Percentiles rank a stretch among this genome's conserved stretches.
phyloP scores from a whole-genome alignment of 805 yeast species.

The Sugiyamaella qingdaonensis region DNA sequence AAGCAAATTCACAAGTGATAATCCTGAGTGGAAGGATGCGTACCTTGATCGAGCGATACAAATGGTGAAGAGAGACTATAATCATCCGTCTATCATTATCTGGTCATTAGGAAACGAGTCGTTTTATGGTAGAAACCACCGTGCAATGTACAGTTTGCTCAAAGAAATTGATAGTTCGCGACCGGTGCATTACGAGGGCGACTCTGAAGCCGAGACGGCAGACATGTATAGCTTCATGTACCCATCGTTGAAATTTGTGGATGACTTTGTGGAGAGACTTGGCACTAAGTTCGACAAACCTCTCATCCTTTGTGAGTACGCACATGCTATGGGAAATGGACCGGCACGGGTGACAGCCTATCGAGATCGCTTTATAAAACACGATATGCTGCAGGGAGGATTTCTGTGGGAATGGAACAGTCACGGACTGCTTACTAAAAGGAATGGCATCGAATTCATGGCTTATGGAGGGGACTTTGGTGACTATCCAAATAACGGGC shows the following conservation, averaged over 20 bases:
- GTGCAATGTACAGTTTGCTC: conserved; percentile 28
- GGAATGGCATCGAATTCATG: conserved; percentile 10
- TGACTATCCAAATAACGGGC: conserved; percentile 35
- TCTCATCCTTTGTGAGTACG: conserved; percentile 36
- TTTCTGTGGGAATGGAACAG: conserved; percentile 40
- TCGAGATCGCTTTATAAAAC: conserved; percentile 30
- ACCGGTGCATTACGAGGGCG: conserved; percentile 37
- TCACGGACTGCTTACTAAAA: conserved; percentile 29
- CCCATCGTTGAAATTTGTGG: conserved; percentile 23
- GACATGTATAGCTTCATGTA: conserved; percentile 36
- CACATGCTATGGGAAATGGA: conserved; percentile 39
- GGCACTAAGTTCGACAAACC: conserved; percentile 27
- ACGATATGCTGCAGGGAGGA: conserved; percentile 35
- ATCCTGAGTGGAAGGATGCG: conserved; percentile 32
- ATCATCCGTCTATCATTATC: conserved; percentile 34
- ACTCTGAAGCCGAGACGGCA: conserved; percentile 28
- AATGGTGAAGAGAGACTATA: conserved; percentile 33
- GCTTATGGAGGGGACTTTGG: conserved; percentile 34
- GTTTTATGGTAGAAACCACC: conserved; percentile 33
- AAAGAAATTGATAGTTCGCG: conserved; percentile 28
- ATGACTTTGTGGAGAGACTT: conserved; percentile 15
- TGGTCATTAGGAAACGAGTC: conserved; percentile 40
- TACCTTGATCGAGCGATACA: conserved; percentile 35
- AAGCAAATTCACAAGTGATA: conserved; percentile 28
- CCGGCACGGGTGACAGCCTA: conserved; percentile 35